Conservation (phyloP, 305 asterid genomes). For the Fraxinus sp. region DNA sequence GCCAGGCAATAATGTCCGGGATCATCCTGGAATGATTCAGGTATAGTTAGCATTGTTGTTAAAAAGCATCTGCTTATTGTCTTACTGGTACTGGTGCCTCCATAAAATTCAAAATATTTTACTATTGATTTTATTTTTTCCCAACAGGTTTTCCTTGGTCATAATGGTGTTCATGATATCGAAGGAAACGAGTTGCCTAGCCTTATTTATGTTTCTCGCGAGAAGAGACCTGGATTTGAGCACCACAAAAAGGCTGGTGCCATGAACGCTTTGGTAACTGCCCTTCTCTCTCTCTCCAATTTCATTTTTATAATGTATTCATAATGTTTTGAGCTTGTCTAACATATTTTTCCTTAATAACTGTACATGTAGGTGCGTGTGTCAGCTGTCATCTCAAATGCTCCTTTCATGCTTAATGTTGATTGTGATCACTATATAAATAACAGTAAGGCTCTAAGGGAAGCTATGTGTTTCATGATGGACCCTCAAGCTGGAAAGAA, state of each 20-base stretch:
- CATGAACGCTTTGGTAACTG: constrained; percentile 86
- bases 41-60: constrained; percentile 33
- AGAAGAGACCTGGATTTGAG: constrained; percentile 93
- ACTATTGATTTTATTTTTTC: constrained; percentile 3
- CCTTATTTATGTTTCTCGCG: constrained; percentile 94
- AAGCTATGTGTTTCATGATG: constrained; percentile 99
- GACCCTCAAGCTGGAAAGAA: constrained; percentile 95
- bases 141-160: constrained; percentile 84
- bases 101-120: background rate
- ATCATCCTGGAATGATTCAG: constrained; percentile 99
- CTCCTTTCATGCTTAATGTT: constrained; percentile 88
- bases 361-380: constrained; percentile 62
- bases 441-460: constrained; percentile 91
- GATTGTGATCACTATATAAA: constrained; percentile 99
- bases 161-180: constrained; percentile 75
- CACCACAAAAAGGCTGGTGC: constrained; percentile 99
- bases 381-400: constrained; percentile 91
- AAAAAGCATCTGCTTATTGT: background rate
- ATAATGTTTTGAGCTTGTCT: background rate
- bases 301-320: background rate
- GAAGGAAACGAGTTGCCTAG: constrained; percentile 94
- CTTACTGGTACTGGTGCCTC: background rate
- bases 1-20: constrained; percentile 95
- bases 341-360: background rate
- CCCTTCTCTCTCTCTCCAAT: background rate